A percentile compares a stretch with the other conserved stretches of the same genome.
Evolutionary conservation across 305 asterid genomes (phyloP).

Genomic region (Fraxinus latifolia): DNA sequence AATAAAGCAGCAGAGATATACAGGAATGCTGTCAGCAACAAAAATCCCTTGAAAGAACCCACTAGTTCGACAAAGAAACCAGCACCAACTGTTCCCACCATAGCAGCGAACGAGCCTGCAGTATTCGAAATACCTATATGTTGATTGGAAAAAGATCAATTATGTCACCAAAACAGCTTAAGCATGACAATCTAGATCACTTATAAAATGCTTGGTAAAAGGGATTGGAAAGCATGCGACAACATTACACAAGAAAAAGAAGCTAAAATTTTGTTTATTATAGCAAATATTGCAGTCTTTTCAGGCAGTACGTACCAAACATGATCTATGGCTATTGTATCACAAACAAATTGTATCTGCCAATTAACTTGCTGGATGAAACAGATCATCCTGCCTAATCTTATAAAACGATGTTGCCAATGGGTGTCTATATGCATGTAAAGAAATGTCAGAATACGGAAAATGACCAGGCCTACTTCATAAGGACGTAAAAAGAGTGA

Average conservation of each 20-base stretch:
- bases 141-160: not conserved
- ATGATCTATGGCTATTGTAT: not conserved
- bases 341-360: not conserved
- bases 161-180: not conserved
- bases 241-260: not conserved
- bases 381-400: not conserved
- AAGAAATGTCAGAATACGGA: not conserved
- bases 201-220: not conserved
- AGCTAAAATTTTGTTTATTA: not conserved
- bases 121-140: slow-evolving; percentile 75
- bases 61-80: slow-evolving; percentile 82
- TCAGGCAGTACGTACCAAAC: not conserved
- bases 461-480: not conserved
- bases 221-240: not conserved
- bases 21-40: slow-evolving; percentile 69
- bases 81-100: slow-evolving; percentile 87
- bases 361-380: not conserved
- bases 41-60: slow-evolving; percentile 88
- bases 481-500: not conserved
- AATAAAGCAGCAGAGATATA: slow-evolving; percentile 72
- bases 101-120: slow-evolving; percentile 85
- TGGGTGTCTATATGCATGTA: not conserved
- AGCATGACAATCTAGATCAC: not conserved
- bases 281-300: not conserved
- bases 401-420: not conserved